phyloP scores from a whole-genome alignment of 371 early-diverging fungal genomes.

The Homolaphlyctis polyrhiza region DNA sequence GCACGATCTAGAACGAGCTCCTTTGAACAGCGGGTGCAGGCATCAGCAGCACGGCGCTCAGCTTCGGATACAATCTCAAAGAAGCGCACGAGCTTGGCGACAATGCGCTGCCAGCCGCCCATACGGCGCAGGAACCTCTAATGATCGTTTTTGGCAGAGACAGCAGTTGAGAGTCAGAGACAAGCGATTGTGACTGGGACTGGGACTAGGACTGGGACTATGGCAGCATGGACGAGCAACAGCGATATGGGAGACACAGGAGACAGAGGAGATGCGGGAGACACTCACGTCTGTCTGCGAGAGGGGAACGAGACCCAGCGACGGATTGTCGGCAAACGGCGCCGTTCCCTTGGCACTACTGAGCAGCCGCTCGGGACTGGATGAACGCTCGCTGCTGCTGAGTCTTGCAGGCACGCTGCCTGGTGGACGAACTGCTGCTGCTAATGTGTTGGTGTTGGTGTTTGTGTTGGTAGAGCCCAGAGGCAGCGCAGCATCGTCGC shows the following conservation, averaged over 20 bases:
- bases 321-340: conserved; percentile 33
- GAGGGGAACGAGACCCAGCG: conserved; percentile 30
- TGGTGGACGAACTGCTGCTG: background rate
- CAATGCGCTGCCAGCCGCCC: conserved; percentile 32
- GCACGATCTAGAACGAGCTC: conserved; percentile 20
- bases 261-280: background rate
- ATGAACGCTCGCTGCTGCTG: background rate
- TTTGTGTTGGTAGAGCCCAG: background rate
- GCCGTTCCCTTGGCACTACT: conserved; percentile 10
- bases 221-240: background rate
- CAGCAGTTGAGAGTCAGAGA: background rate
- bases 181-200: background rate
- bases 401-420: background rate
- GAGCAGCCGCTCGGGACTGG: background rate
- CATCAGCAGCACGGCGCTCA: conserved; percentile 32
- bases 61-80: conserved; percentile 29
- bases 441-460: background rate
- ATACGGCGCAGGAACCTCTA: conserved; percentile 32
- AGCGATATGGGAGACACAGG: background rate
- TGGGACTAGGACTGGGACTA: background rate
- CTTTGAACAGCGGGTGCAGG: conserved; percentile 15
- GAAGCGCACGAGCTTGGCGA: conserved; percentile 25
- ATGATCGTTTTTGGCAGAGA: background rate
- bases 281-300: conserved; percentile 21
- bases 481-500: background rate